These are phyloP conservation scores for Pichia sp. DNA, from an alignment of 1,139 yeast species.

Conservation along the genomic window DNA sequence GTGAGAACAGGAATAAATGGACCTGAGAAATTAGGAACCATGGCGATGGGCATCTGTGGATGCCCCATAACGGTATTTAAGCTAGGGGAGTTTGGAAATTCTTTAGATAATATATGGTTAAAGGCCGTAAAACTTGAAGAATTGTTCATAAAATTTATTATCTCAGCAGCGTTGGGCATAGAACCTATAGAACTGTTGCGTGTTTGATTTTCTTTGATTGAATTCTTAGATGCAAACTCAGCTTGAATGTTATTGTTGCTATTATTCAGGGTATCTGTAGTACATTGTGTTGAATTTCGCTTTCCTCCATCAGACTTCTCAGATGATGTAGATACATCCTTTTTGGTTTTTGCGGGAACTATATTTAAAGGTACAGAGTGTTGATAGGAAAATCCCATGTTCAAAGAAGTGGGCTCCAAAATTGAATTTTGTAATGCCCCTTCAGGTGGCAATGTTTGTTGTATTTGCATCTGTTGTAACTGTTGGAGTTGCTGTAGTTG, in stretches of 20 bases:
- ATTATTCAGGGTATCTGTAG: no score
- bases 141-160: not conserved
- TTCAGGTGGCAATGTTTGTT: conserved; percentile 1
- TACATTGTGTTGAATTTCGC: no score
- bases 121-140: conserved; percentile 1
- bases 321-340: no score
- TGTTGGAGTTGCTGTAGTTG: conserved; percentile 5
- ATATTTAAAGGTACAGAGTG: not conserved
- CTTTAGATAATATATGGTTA: not conserved
- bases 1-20: conserved; percentile 3
- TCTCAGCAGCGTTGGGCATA: no score
- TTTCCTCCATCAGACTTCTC: no score
- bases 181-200: no score
- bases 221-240: no score
- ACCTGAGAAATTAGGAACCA: conserved; percentile 7
- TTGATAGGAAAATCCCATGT: not conserved
- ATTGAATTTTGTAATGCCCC: not conserved
- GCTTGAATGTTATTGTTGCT: no score
- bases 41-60: conserved; percentile 7
- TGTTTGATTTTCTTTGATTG: no score
- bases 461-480: conserved; percentile 5
- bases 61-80: conserved; percentile 1
- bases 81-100: not conserved
- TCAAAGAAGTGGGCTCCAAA: not conserved
- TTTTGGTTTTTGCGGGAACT: no score